These are phyloP conservation scores for Flammula alnicola DNA, from an alignment of 1,284 basidiomycete species.

Conservation along the genomic window DNA sequence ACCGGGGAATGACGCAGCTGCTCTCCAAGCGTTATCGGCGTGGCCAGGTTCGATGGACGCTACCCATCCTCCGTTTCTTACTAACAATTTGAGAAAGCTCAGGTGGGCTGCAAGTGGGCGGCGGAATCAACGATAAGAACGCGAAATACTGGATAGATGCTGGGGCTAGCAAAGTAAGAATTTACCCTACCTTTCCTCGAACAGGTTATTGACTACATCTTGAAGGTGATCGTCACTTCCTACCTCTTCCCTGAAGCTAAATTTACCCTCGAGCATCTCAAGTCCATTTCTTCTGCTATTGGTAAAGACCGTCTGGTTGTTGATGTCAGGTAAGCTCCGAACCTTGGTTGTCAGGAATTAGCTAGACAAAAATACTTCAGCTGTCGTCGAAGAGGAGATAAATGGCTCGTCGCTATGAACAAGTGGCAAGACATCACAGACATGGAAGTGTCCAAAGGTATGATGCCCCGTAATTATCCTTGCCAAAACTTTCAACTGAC, in stretches of 20 bases:
- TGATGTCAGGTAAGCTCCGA: slow-evolving; percentile 81
- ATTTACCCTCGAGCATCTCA: slow-evolving; percentile 80
- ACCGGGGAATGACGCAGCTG: slow-evolving; percentile 86
- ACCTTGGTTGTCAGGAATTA: not conserved
- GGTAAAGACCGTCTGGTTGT: slow-evolving; percentile 92
- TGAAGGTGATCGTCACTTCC: slow-evolving; percentile 94
- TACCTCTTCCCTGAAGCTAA: slow-evolving; percentile 87
- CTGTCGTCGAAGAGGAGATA: slow-evolving; percentile 78
- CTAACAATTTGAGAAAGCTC: slow-evolving; percentile 18
- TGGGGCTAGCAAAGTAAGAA: slow-evolving; percentile 87
- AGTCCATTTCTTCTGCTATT: slow-evolving; percentile 65
- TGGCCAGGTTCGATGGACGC: slow-evolving; percentile 71
- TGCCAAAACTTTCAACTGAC: not conserved
- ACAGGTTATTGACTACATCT: slow-evolving; percentile 6
- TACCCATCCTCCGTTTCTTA: not conserved
- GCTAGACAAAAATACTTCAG: slow-evolving; percentile 43
- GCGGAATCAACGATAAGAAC: slow-evolving; percentile 87
- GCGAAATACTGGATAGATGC: slow-evolving; percentile 85
- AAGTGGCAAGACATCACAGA: slow-evolving; percentile 98
- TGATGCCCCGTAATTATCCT: slow-evolving; percentile 3
- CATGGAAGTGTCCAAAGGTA: slow-evolving; percentile 88
- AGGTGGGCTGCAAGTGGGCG: slow-evolving; percentile 89
- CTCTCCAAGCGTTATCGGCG: slow-evolving; percentile 77
- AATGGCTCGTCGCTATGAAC: slow-evolving; percentile 98
- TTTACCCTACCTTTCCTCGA: not conserved